Conservation (phyloP, 768 basidiomycete genomes). For the Pholiota molesta region DNA sequence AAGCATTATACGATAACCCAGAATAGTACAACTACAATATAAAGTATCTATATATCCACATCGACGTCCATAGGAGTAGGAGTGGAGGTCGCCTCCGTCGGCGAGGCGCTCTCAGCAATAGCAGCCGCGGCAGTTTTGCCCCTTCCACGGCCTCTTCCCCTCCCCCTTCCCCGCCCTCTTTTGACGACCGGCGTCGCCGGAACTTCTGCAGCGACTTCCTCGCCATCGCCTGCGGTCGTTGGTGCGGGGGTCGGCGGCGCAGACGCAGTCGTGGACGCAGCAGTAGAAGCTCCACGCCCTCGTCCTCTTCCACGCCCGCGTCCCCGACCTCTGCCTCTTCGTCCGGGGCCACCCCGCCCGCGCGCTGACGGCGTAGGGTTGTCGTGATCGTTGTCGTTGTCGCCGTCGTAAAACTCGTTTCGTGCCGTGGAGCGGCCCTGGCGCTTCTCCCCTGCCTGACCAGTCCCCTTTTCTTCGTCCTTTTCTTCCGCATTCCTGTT, state of each 20-base stretch:
- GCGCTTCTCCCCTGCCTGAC: slow-evolving; percentile 57
- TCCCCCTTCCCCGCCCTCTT: slow-evolving; percentile 35
- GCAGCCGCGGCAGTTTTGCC: slow-evolving; percentile 17
- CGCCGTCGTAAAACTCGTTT: slow-evolving; percentile 78
- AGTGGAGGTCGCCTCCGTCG: slow-evolving; percentile 36
- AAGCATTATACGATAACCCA: background rate
- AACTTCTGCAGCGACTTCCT: slow-evolving; percentile 7
- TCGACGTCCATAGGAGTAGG: slow-evolving; percentile 32
- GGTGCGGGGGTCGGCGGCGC: slow-evolving; percentile 21
- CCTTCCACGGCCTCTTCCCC: slow-evolving; percentile 29
- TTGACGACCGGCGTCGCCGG: slow-evolving; percentile 23
- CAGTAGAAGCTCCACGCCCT: slow-evolving; percentile 18
- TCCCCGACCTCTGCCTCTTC: slow-evolving; percentile 30
- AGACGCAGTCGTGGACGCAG: slow-evolving; percentile 16
- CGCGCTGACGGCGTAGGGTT: slow-evolving; percentile 18
- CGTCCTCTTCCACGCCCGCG: slow-evolving; percentile 30
- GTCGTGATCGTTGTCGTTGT: slow-evolving; percentile 65
- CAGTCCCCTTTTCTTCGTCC: slow-evolving; percentile 65
- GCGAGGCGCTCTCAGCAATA: slow-evolving; percentile 24
- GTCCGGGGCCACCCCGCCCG: slow-evolving; percentile 23
- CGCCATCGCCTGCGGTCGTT: slow-evolving; percentile 20
- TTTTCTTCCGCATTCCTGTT: slow-evolving; percentile 68
- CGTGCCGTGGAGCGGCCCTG: slow-evolving; percentile 52
- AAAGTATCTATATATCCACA: slow-evolving; percentile 20
- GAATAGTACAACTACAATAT: slow-evolving; percentile 6